Conservation (phyloP, 2,329 filamentous ascomycete species). For the Acrocalymma vagum region DNA sequence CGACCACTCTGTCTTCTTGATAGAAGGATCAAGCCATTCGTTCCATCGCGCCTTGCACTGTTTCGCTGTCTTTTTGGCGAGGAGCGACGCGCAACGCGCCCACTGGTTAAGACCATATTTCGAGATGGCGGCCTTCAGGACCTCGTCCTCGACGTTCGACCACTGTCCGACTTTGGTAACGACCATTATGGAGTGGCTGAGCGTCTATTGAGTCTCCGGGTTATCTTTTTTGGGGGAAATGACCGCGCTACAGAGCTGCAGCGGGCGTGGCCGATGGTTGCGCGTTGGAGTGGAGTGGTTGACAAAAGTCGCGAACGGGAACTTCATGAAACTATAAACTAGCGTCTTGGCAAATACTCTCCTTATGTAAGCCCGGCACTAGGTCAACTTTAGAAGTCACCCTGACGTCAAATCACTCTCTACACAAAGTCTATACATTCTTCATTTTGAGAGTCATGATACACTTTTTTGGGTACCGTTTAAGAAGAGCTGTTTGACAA, state of each 20-base stretch:
- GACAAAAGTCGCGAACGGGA: conserved; percentile 26
- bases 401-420: conserved; percentile 28
- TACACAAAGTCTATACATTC: background rate
- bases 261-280: conserved; percentile 22
- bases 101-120: conserved; percentile 72
- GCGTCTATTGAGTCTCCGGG: too few species aligned
- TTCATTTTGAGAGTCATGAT: too few species aligned
- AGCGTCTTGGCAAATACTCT: conserved; percentile 26
- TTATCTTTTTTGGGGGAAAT: too few species aligned
- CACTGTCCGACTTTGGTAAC: conserved; percentile 74
- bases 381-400: conserved; percentile 26
- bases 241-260: conserved; percentile 12
- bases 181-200: conserved; percentile 57
- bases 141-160: conserved; percentile 86
- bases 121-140: conserved; percentile 78
- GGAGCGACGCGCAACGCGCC: conserved; percentile 96
- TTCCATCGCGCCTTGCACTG: conserved; percentile 99
- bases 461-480: too few species aligned
- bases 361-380: too few species aligned
- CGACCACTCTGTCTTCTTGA: conserved; percentile 99
- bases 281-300: conserved; percentile 14
- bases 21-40: conserved; percentile 97
- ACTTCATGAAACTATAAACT: conserved; percentile 24
- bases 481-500: too few species aligned
- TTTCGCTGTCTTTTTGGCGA: conserved; percentile 96